Percentiles rank a stretch among this genome's conserved stretches.
Conservation (phyloP, 2,329 filamentous ascomycete genomes). For the Lomentospora prolificans region DNA sequence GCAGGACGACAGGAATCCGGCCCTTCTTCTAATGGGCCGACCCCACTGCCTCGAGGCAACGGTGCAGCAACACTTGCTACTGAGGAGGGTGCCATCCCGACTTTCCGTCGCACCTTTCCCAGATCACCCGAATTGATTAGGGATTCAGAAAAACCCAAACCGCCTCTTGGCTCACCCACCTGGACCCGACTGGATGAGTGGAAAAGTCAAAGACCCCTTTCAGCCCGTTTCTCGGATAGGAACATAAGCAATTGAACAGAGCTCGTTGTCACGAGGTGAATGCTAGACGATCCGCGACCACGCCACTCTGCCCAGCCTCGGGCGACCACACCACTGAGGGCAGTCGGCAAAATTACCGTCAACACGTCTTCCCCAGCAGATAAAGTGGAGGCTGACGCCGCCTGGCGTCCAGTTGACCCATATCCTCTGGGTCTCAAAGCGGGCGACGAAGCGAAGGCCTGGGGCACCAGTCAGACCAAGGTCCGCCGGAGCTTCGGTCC, state of each 20-base stretch:
- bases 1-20: not conserved
- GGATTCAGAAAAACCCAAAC: too few species aligned
- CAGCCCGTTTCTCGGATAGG: too few species aligned
- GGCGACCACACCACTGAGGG: not conserved
- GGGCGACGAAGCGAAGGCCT: not conserved
- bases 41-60: not conserved
- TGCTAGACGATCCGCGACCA: too few species aligned
- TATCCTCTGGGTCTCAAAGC: not conserved
- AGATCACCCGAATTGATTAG: not conserved
- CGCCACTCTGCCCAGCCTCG: not conserved
- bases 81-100: not conserved
- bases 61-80: not conserved
- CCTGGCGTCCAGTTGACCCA: conserved; percentile 2
- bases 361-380: conserved; percentile 2
- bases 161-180: too few species aligned
- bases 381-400: conserved; percentile 2
- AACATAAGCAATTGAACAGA: too few species aligned
- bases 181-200: not conserved
- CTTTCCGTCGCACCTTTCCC: not conserved
- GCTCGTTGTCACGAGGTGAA: too few species aligned
- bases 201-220: not conserved
- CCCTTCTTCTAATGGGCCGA: not conserved
- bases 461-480: not conserved
- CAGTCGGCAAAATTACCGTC: not conserved
- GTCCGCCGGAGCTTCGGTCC: not conserved